Base-by-base conservation (phyloP, 2,329 filamentous ascomycete species). In the Colletotrichum gloeosporioides region DNA sequence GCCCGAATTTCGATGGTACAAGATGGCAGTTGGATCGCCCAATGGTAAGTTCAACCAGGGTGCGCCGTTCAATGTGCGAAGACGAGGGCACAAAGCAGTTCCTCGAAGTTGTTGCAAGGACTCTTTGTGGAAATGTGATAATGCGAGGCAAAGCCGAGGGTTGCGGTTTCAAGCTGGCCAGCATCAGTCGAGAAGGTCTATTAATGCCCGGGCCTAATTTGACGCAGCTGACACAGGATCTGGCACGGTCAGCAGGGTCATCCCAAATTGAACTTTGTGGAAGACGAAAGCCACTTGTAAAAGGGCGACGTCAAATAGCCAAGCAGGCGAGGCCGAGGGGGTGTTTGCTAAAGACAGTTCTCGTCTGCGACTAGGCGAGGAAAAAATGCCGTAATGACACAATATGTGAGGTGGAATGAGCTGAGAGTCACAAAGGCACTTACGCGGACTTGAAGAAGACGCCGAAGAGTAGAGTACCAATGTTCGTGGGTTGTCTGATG, bases 111-210 rank as follows among this genome's bases (percentile, higher is more conserved):
- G 59, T 39, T 44, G 27, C 55, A 49, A 73, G 29, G 15, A 32
- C 15, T 59, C 59, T 69, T 61, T 59, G 70, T 49, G 64, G 34
- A 25, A 65, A 64, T 29, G 36, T 61, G 29, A 66, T 65, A 55
- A 74, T 39, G 36, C 64, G 64, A 73, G 64, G 70, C 70, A 76
- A 66, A 69, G 74, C 74, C 70, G 64, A 73, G 49, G 29, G 64
- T 65, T 68, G 70, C 69, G 64, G 64, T 76, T 76, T 76, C 74
- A 69, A 73, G 59, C 74, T 65, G 74, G 69, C 70, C 70, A 44
- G 70, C 74, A 76, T 76, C 64, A 76, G 74, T 76, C 64, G 64
- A 76, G 64, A 22, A 73, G 44, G 44, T 76, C 44, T 62, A 67
- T 69, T 18, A 59, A 64, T 73, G 70, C 64, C 59, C 13, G 8